phyloP scores from a whole-genome alignment of 176 grass and related monocot genomes.

The Oryza glumipatula region DNA sequence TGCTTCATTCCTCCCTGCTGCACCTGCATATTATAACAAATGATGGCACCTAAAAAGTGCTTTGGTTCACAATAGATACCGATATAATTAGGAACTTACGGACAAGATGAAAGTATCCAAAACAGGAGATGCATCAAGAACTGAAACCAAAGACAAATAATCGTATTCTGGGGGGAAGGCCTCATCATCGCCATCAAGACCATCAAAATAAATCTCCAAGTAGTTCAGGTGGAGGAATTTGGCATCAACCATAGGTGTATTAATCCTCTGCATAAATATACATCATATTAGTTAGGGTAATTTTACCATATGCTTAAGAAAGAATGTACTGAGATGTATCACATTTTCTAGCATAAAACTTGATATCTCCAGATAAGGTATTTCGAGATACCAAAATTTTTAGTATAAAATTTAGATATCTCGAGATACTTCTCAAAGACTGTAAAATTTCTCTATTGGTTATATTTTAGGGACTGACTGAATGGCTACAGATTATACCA shows the following conservation, averaged over 20 bases:
- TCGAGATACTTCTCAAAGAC: too few species aligned
- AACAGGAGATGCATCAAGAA: not conserved
- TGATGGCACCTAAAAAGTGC: not conserved
- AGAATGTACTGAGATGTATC: too few species aligned
- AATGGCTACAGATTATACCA: not conserved
- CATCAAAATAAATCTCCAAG: not conserved
- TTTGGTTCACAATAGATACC: not conserved
- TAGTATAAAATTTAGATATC: too few species aligned
- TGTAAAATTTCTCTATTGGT: not conserved
- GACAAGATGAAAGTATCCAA: not conserved
- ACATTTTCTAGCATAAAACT: too few species aligned
- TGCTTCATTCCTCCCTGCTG: not conserved
- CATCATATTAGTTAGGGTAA: not conserved
- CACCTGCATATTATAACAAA: not conserved
- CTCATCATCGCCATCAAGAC: not conserved
- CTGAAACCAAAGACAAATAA: not conserved
- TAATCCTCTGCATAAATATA: not conserved
- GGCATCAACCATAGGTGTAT: not conserved
- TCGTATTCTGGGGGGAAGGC: not conserved
- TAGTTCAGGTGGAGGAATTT: slow-evolving; percentile 16
- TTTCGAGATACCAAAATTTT: too few species aligned
- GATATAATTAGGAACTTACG: not conserved
- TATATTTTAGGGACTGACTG: not conserved
- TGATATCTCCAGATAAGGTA: too few species aligned
- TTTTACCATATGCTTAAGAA: too few species aligned